Base-by-base conservation (phyloP, 305 asterid genomes). In the Fraxinus platypoda region DNA sequence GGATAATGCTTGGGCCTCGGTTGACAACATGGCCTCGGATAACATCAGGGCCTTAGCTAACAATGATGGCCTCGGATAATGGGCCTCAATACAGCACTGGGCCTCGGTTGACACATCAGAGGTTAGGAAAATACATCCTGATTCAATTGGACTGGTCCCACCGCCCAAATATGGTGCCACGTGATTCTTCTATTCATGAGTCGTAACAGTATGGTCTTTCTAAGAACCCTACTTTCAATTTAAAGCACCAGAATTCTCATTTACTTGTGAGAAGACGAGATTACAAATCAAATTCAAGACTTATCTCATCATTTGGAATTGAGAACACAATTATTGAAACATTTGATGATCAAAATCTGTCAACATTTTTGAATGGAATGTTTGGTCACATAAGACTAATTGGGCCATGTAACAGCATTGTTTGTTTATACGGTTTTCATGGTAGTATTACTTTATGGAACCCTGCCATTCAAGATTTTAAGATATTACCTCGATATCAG, bases 391-490 rank as follows among this genome's bases (percentile, higher is more conserved):
- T 92, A 26, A 81, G 94, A 33, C 76, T 91, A 33, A 79, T 91
- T 15, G 91, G 94, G 46, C 93, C 93, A 0, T 92, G 92, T 78
- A 81, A 91, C 2, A 91, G 94, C 19, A 57, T 89, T 13, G 76
- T 87, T 73, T 91, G 93, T 62, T 64, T 90, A 13, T 88, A 88
- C 30, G 97, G 93, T 3, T 91, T 75, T 38, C 89, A 89, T 0
- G 93, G 91, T 72, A 81, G 85, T 13, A 91, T 92, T 38, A 93
- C 85, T 28, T 30, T 90, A 6, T 88, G 92, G 90, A 92, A 91
- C 37, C 93, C 93, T 30, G 76, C 88, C 7, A 83, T 82, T 52
- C 80, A 87, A 8, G 88, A 87, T n/a, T 85, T 90, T 84, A 87
- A 83, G 87, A 54, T 73, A 5, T 46, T 90, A 15, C 91, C 91